phyloP scores from a whole-genome alignment of 164 flowering plant species.

The Berberis thunbergii region DNA sequence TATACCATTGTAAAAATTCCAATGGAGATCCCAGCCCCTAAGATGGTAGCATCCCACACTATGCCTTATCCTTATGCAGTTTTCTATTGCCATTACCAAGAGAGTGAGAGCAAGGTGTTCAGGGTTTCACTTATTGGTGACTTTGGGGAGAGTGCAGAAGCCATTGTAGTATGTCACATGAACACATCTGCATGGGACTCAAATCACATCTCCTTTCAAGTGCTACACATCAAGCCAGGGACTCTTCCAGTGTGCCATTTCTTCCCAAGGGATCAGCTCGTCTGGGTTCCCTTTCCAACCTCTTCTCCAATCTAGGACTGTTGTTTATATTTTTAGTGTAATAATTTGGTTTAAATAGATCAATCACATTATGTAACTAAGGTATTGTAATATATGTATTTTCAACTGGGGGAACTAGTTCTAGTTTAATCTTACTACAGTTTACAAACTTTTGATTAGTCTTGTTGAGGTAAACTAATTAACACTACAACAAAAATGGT shows the following conservation, averaged over 20 bases:
- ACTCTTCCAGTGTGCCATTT: slow-evolving; percentile 5
- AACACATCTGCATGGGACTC: slow-evolving; percentile 5
- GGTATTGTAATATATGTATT: no score
- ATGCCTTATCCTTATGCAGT: slow-evolving; percentile 5
- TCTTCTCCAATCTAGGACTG: not conserved
- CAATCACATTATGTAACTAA: no score
- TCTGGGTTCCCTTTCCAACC: slow-evolving; percentile 1
- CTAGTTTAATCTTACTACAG: no score
- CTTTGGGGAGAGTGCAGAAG: not conserved
- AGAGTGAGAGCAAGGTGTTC: not conserved
- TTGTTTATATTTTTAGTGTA: no score
- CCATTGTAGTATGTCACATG: slow-evolving; percentile 3
- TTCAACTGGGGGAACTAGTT: no score
- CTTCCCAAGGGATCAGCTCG: slow-evolving; percentile 3
- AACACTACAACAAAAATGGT: no score
- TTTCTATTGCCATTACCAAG: slow-evolving; percentile 3
- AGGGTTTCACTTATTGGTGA: not conserved
- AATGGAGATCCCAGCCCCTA: not conserved
- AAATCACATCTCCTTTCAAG: not conserved
- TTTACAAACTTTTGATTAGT: no score
- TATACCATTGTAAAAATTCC: not conserved
- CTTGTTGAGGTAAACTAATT: no score
- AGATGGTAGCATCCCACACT: slow-evolving; percentile 3
- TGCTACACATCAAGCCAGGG: slow-evolving; percentile 1
- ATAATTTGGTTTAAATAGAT: no score